phyloP scores from a whole-genome alignment of 2,329 filamentous ascomycete genomes.

The Botrytis cinerea region DNA sequence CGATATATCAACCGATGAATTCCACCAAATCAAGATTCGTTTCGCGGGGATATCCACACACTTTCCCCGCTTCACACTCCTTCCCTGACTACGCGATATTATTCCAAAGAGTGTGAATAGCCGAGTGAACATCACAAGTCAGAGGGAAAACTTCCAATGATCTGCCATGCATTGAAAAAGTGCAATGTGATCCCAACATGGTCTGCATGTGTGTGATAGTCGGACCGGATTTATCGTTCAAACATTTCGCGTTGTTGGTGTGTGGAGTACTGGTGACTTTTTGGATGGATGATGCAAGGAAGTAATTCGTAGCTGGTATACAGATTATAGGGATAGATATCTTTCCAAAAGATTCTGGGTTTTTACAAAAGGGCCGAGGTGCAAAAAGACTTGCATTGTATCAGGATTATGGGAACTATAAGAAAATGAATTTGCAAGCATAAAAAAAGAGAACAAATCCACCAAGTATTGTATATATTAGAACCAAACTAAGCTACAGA shows the following conservation, averaged over 20 bases:
- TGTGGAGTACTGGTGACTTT: neutral
- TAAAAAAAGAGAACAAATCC: fast-evolving
- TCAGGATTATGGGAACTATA: too few relatives aligned
- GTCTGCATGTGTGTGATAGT: neutral
- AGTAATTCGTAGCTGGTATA: neutral
- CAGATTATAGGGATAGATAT: fast-evolving
- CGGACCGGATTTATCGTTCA: neutral
- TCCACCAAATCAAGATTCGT: neutral
- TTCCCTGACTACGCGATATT: neutral
- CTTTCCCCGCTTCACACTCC: neutral
- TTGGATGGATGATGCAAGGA: too few relatives aligned
- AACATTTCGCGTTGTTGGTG: neutral
- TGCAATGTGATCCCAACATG: neutral
- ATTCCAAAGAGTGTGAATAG: neutral
- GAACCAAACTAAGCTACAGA: neutral
- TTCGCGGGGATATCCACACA: neutral
- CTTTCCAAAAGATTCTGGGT: neutral
- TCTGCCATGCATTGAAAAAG: neutral
- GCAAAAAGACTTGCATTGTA: too few relatives aligned
- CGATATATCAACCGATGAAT: neutral
- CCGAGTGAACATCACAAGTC: neutral
- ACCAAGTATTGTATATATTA: neutral
- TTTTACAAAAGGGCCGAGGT: neutral
- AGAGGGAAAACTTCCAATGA: neutral
- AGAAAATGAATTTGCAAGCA: neutral